phyloP scores from a whole-genome alignment of 148 eudicot genomes.

The Nepenthes gracilis region DNA sequence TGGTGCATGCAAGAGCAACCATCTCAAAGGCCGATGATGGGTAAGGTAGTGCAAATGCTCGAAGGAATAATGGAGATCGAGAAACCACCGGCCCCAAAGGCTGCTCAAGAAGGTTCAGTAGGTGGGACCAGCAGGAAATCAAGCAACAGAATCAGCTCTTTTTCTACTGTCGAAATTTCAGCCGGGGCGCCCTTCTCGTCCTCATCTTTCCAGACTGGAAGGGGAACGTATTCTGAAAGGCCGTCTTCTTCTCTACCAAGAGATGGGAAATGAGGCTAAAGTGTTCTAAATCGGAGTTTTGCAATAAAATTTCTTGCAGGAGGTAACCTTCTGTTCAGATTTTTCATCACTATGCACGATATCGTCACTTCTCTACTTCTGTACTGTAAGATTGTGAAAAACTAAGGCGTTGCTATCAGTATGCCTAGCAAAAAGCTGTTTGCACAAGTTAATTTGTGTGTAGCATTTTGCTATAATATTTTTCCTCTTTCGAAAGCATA shows the following conservation, averaged over 20 bases:
- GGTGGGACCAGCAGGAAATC: slow-evolving; percentile 10
- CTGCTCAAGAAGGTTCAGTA: slow-evolving; percentile 13
- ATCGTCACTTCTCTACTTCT: too few relatives aligned
- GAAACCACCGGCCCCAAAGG: slow-evolving; percentile 47
- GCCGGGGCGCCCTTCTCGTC: slow-evolving; percentile 19
- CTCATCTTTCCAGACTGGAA: slow-evolving; percentile 20
- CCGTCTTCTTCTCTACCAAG: not conserved
- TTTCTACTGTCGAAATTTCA: slow-evolving; percentile 26
- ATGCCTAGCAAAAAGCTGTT: too few relatives aligned
- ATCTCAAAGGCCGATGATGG: slow-evolving; percentile 61
- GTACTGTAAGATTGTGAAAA: too few relatives aligned
- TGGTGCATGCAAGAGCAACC: slow-evolving; percentile 93
- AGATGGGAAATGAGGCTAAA: too few relatives aligned
- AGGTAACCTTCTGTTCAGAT: too few relatives aligned
- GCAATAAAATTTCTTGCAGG: too few relatives aligned
- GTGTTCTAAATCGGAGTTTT: too few relatives aligned
- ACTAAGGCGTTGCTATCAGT: too few relatives aligned
- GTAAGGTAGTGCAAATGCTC: slow-evolving; percentile 69
- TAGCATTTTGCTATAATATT: too few relatives aligned
- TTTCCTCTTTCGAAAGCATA: too few relatives aligned
- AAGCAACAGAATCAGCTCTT: slow-evolving; percentile 16
- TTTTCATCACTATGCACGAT: too few relatives aligned
- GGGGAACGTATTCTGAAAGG: not conserved
- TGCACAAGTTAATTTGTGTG: too few relatives aligned
- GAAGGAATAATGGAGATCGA: slow-evolving; percentile 48